Evolutionary conservation across 1,284 basidiomycete species (phyloP).

Genomic region (Boletus calvinii): DNA sequence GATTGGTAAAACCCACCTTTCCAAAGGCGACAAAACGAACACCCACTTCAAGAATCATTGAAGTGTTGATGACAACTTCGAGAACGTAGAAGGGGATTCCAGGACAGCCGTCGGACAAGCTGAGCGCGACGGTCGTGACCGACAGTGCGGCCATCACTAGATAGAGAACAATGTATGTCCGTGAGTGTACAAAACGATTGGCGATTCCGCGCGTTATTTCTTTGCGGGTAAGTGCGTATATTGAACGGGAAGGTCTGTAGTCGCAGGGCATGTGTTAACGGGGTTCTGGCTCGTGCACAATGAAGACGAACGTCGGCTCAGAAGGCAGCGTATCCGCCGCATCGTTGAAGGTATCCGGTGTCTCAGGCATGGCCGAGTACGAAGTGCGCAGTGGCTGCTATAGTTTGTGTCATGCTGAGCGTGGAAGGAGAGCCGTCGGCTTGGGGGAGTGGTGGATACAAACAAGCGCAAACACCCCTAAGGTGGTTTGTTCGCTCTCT

Average conservation of each 20-base stretch:
- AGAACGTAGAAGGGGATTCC: conserved; percentile 84
- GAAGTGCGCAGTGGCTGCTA: conserved; percentile 4
- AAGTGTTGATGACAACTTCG: conserved; percentile 85
- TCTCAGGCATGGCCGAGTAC: conserved; percentile 27
- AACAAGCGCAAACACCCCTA: conserved; percentile 26
- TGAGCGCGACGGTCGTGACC: conserved; percentile 88
- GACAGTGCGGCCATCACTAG: conserved; percentile 87
- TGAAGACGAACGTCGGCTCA: conserved; percentile 28
- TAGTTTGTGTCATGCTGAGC: conserved; percentile 15
- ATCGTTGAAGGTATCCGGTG: conserved; percentile 21
- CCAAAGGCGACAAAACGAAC: conserved; percentile 90
- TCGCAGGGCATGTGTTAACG: conserved; percentile 18
- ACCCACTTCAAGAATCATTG: conserved; percentile 91
- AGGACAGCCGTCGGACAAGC: conserved; percentile 76
- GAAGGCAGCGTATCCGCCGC: conserved; percentile 10
- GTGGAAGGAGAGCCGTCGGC: background rate
- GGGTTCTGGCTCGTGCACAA: conserved; percentile 1
- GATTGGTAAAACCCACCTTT: conserved; percentile 53
- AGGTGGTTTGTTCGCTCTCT: too few relatives aligned
- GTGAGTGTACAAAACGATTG: conserved; percentile 82
- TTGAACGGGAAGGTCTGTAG: conserved; percentile 67
- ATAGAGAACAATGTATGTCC: conserved; percentile 82
- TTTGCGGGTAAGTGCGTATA: conserved; percentile 74
- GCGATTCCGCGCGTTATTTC: conserved; percentile 81
- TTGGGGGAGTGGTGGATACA: conserved; percentile 7